These are phyloP conservation scores for Lenwebbia sp. DNA, from an alignment of 345 rosid genomes.

Conservation along the genomic window DNA sequence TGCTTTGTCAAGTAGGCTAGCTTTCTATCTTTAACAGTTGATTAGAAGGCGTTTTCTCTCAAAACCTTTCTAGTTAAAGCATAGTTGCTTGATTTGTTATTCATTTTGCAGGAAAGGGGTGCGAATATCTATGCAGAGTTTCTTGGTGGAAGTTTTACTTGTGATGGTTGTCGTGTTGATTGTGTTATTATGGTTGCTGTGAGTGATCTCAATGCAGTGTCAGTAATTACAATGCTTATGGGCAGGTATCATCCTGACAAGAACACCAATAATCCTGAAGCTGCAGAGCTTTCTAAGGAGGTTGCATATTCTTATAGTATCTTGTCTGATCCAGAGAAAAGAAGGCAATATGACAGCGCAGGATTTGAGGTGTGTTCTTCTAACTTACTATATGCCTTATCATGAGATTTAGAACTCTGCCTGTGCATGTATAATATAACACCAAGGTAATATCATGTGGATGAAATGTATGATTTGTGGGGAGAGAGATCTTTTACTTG, in stretches of 20 bases:
- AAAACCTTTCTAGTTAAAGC: not conserved
- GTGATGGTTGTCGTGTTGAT: slow-evolving; percentile 33
- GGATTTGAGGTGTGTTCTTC: slow-evolving; percentile 74
- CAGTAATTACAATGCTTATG: not conserved
- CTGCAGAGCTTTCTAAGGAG: slow-evolving; percentile 89
- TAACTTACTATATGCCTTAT: not conserved
- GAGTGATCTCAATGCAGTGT: not conserved
- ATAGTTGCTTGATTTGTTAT: not conserved
- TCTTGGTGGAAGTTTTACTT: slow-evolving; percentile 90
- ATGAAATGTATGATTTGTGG: not conserved
- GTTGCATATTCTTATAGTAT: slow-evolving; percentile 97
- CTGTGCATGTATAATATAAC: not conserved
- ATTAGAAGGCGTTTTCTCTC: not conserved
- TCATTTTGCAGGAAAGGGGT: slow-evolving; percentile 59
- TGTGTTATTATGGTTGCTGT: not conserved
- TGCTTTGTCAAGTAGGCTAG: not conserved
- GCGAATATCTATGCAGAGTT: slow-evolving; percentile 88
- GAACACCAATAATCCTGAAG: slow-evolving; percentile 90
- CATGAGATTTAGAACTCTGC: not conserved
- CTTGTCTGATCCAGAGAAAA: slow-evolving; percentile 95
- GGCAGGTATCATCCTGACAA: slow-evolving; percentile 97
- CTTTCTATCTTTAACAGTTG: not conserved
- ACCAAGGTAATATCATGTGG: not conserved
- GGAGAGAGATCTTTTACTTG: not conserved
- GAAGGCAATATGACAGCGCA: slow-evolving; percentile 90